Evolutionary conservation across 192 early-diverging fungal genomes (phyloP).

Genomic region (Podila minutissima): DNA sequence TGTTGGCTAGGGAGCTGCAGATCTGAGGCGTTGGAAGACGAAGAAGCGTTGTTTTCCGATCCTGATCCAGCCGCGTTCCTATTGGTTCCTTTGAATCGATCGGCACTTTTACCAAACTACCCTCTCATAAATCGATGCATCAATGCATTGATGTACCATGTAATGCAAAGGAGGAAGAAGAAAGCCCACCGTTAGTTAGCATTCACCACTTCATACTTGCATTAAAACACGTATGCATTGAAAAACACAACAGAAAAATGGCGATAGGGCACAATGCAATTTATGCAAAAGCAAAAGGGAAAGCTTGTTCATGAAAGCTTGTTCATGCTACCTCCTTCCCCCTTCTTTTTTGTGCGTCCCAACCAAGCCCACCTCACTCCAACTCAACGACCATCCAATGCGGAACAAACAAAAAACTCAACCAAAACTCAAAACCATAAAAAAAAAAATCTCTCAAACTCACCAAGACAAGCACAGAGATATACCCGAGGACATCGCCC

Average conservation of each 20-base stretch:
- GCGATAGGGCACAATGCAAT: neutral
- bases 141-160: neutral
- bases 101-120: constrained; percentile 33
- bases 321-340: neutral
- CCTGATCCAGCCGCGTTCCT: neutral
- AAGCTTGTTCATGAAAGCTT: neutral
- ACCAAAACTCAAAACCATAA: neutral
- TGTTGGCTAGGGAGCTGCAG: neutral
- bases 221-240: too few species aligned
- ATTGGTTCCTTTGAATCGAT: constrained; percentile 8
- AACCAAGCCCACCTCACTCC: too few species aligned
- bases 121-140: neutral
- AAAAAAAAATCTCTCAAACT: neutral
- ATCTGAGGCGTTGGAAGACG: neutral
- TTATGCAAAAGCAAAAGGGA: neutral
- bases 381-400: too few species aligned
- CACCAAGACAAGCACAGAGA: constrained; percentile 40
- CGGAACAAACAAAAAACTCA: neutral
- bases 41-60: neutral
- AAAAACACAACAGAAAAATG: too few species aligned
- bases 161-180: neutral
- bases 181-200: too few species aligned
- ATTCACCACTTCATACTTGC: too few species aligned
- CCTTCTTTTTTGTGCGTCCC: too few species aligned
- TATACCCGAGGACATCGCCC: constrained; percentile 34